phyloP scores from a whole-genome alignment of 331 rosid species.

The Rosa hybrid region DNA sequence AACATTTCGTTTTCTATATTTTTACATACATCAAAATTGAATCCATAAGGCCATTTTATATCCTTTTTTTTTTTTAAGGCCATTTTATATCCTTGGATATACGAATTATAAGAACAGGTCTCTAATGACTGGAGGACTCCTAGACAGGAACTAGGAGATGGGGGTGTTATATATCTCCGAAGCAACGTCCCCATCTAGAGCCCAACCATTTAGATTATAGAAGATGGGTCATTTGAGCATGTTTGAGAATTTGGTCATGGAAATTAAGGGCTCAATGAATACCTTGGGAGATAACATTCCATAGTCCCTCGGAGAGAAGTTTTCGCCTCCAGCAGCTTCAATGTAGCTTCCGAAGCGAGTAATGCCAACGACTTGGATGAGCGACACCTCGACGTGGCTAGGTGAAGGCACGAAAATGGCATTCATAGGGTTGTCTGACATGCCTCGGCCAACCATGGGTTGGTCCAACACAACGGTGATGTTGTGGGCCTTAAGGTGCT shows the following conservation, averaged over 20 bases:
- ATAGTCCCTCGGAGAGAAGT: slow-evolving; percentile 50
- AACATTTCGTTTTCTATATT: background rate
- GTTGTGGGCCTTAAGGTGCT: slow-evolving; percentile 54
- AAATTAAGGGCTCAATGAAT: background rate
- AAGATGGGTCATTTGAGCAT: too few species aligned
- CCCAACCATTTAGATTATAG: too few species aligned
- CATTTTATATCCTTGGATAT: too few species aligned
- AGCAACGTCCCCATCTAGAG: too few species aligned
- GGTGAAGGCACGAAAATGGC: slow-evolving; percentile 79
- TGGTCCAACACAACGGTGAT: slow-evolving; percentile 51
- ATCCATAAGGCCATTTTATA: too few species aligned
- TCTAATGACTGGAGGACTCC: too few species aligned
- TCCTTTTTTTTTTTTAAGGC: too few species aligned
- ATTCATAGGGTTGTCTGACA: slow-evolving; percentile 91
- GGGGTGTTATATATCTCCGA: too few species aligned
- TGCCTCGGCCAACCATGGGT: slow-evolving; percentile 74
- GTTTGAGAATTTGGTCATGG: too few species aligned
- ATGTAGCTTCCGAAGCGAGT: slow-evolving; percentile 64
- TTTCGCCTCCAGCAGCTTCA: slow-evolving; percentile 77
- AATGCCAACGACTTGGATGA: slow-evolving; percentile 78
- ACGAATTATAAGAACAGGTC: too few species aligned
- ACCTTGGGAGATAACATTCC: slow-evolving; percentile 92
- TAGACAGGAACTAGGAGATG: too few species aligned
- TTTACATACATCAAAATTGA: too few species aligned
- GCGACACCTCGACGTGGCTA: slow-evolving; percentile 66